Conservation (phyloP, 2,329 filamentous ascomycete genomes). For the Epichloe elymi region DNA sequence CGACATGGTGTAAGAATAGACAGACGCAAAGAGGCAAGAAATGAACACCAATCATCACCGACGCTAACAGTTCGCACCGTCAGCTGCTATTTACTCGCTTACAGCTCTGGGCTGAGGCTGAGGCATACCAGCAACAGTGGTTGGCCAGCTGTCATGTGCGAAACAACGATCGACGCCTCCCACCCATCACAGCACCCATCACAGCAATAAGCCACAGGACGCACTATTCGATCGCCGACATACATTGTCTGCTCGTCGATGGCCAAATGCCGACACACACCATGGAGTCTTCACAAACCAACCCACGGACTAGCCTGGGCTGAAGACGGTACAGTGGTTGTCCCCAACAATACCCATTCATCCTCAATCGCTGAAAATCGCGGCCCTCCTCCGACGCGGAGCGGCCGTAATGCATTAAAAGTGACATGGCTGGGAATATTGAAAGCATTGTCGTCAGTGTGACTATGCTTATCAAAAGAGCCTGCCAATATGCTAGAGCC, state of each 20-base stretch:
- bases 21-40: not conserved
- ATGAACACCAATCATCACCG: not conserved
- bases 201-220: not conserved
- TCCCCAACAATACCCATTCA: not conserved
- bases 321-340: not conserved
- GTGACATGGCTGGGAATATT: not conserved
- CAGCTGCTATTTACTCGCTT: not conserved
- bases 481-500: not conserved
- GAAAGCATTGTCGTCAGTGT: not conserved
- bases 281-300: not conserved
- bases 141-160: not conserved
- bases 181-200: not conserved
- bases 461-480: not conserved
- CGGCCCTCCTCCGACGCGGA: too few species aligned
- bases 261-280: not conserved
- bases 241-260: not conserved
- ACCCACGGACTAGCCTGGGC: not conserved
- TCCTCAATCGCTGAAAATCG: not conserved
- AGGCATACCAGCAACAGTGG: too few species aligned
- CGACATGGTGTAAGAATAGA: not conserved
- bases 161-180: slow-evolving; percentile 1
- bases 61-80: not conserved
- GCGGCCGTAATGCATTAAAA: too few species aligned
- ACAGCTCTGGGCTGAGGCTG: not conserved
- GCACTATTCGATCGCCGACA: not conserved